phyloP scores from a whole-genome alignment of 2,329 filamentous ascomycete species.

The Neonectria magnoliae region DNA sequence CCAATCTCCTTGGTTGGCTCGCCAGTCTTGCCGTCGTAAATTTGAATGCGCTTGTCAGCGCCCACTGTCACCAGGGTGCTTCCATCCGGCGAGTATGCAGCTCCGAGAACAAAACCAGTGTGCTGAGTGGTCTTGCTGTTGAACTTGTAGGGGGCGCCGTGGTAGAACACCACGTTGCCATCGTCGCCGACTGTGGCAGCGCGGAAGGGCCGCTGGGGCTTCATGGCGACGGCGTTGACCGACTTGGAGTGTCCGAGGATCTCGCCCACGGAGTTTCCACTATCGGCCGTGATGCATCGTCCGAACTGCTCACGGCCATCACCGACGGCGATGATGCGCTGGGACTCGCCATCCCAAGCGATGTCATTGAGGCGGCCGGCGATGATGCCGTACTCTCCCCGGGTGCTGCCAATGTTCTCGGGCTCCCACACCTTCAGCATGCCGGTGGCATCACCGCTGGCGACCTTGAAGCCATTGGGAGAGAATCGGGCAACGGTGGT shows the following conservation, averaged over 20 bases:
- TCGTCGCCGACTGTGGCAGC: constrained; percentile 94
- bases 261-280: constrained; percentile 95
- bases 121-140: constrained; percentile 84
- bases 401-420: constrained; percentile 83
- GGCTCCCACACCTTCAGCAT: constrained; percentile 93
- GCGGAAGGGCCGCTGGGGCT: constrained; percentile 87
- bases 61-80: constrained; percentile 85
- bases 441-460: constrained; percentile 88
- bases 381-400: constrained; percentile 94
- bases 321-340: constrained; percentile 94
- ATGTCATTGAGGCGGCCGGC: constrained; percentile 95
- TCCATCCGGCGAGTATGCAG: constrained; percentile 91
- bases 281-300: constrained; percentile 93
- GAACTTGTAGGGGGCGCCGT: constrained; percentile 96
- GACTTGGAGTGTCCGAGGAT: constrained; percentile 90
- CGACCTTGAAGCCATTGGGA: constrained; percentile 93
- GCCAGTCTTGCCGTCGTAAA: constrained; percentile 97
- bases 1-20: constrained; percentile 82
- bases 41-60: constrained; percentile 89
- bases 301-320: constrained; percentile 94
- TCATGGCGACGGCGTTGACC: constrained; percentile 91
- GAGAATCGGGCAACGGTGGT: constrained; percentile 95
- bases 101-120: constrained; percentile 87
- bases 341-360: constrained; percentile 96
- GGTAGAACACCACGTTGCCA: constrained; percentile 88